These are phyloP conservation scores for Nakazawaea anatomiae DNA, from an alignment of 805 yeast genomes.

Conservation along the genomic window DNA sequence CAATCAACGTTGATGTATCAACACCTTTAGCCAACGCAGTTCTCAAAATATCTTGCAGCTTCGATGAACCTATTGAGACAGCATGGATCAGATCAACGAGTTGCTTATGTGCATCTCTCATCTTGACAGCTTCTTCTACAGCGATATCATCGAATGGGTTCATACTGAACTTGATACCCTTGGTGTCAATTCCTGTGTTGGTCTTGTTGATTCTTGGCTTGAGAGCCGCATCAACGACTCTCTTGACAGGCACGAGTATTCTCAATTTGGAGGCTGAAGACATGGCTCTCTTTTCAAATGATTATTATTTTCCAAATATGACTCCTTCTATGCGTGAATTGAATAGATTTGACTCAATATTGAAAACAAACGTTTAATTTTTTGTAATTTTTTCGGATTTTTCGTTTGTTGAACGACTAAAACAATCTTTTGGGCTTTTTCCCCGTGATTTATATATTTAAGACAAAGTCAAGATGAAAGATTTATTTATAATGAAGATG, in stretches of 20 bases:
- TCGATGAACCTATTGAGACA: constrained; percentile 83
- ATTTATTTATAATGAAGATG: too few species aligned
- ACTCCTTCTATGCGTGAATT: background rate
- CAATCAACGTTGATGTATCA: constrained; percentile 78
- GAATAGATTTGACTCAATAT: too few species aligned
- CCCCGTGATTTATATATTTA: too few species aligned
- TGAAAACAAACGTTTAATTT: too few species aligned
- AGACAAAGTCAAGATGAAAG: too few species aligned
- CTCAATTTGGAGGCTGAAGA: constrained; percentile 43
- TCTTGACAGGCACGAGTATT: constrained; percentile 89
- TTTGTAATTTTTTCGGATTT: too few species aligned
- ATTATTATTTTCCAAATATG: background rate
- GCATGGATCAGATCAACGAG: constrained; percentile 82
- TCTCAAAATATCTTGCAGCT: constrained; percentile 83
- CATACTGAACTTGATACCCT: constrained; percentile 87
- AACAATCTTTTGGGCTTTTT: too few species aligned
- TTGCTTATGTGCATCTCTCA: constrained; percentile 59
- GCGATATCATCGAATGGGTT: constrained; percentile 99
- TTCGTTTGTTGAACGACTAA: too few species aligned
- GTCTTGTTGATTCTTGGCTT: constrained; percentile 89
- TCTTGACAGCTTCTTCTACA: constrained; percentile 84
- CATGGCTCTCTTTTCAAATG: background rate
- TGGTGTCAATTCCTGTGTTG: constrained; percentile 76
- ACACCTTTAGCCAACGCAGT: constrained; percentile 94
- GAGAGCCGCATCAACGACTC: constrained; percentile 91